phyloP scores from a whole-genome alignment of 2,329 filamentous ascomycete genomes.

The Aotearoamyces nothofagi region DNA sequence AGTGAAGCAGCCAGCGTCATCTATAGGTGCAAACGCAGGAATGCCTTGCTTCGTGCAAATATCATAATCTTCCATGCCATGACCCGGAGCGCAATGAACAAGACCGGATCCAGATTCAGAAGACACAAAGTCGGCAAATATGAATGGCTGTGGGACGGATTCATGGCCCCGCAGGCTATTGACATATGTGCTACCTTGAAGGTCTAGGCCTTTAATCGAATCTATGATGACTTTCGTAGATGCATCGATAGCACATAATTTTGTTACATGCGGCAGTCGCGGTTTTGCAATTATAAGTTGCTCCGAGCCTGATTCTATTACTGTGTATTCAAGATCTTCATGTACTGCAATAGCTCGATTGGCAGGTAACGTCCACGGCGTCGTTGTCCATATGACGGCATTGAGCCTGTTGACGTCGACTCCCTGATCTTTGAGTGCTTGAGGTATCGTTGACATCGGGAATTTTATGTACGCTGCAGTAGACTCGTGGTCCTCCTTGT shows the following conservation, averaged over 20 bases:
- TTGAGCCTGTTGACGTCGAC: conserved; percentile 27
- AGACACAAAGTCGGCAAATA: conserved; percentile 81
- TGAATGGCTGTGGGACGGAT: conserved; percentile 48
- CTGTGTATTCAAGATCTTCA: conserved; percentile 54
- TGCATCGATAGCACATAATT: conserved; percentile 22
- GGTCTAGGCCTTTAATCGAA: conserved; percentile 45
- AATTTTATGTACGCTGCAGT: conserved; percentile 69
- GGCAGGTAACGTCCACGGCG: conserved; percentile 90
- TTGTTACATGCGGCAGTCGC: conserved; percentile 44
- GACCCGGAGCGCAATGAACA: conserved; percentile 89
- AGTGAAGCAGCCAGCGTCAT: conserved; percentile 71
- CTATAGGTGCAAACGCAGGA: conserved; percentile 65
- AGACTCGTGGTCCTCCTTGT: conserved; percentile 59
- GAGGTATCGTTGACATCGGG: conserved; percentile 38
- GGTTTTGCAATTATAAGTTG: conserved; percentile 59
- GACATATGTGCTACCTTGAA: conserved; percentile 51
- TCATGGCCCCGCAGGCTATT: conserved; percentile 50
- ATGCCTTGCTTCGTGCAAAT: conserved; percentile 59
- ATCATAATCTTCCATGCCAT: conserved; percentile 93
- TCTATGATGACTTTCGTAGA: conserved; percentile 30
- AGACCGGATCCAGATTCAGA: conserved; percentile 82
- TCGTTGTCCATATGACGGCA: conserved; percentile 97
- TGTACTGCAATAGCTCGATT: conserved; percentile 82
- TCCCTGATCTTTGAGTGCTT: conserved; percentile 25
- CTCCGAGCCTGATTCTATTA: conserved; percentile 41